These are phyloP conservation scores for Coemansia sp. DNA, from an alignment of 192 early-diverging fungal genomes.

Conservation along the genomic window DNA sequence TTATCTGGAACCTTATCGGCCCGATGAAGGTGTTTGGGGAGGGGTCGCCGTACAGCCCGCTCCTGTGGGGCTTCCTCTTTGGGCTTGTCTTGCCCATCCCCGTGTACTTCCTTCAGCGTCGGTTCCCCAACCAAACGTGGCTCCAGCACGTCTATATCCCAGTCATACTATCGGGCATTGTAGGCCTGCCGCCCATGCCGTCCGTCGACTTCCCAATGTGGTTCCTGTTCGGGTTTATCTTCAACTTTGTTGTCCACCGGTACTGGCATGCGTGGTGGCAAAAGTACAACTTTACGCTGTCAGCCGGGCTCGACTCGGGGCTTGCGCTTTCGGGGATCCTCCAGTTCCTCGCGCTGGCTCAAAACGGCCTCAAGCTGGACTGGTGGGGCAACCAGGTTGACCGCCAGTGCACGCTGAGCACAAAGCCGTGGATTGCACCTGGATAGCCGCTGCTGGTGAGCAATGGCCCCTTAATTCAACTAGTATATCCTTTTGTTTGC, in stretches of 20 bases:
- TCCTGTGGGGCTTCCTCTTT: slow-evolving; percentile 59
- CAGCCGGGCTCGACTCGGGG: slow-evolving; percentile 60
- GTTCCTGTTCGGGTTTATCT: slow-evolving; percentile 62
- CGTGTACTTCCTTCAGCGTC: slow-evolving; percentile 60
- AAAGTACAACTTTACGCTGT: slow-evolving; percentile 56
- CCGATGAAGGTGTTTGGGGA: slow-evolving; percentile 66
- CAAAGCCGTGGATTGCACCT: slow-evolving; percentile 34
- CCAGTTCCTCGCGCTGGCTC: slow-evolving; percentile 49
- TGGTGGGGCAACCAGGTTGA: slow-evolving; percentile 56
- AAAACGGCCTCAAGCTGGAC: slow-evolving; percentile 41
- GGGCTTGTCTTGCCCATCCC: slow-evolving; percentile 73
- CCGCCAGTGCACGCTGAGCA: slow-evolving; percentile 43
- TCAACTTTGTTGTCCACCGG: slow-evolving; percentile 69
- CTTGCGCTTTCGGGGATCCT: slow-evolving; percentile 51
- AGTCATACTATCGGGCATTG: slow-evolving; percentile 63
- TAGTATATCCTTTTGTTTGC: too few species aligned
- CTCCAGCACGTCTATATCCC: slow-evolving; percentile 69
- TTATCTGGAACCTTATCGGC: slow-evolving; percentile 80
- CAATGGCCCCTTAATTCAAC: background rate
- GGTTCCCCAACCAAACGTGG: slow-evolving; percentile 64
- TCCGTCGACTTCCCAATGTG: slow-evolving; percentile 53
- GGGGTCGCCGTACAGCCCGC: slow-evolving; percentile 58
- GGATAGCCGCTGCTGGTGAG: background rate
- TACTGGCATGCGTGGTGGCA: slow-evolving; percentile 66
- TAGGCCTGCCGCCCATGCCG: slow-evolving; percentile 61